A percentile compares a stretch with the other conserved stretches of the same genome.
These are phyloP conservation scores for Didymella exigua DNA, from an alignment of 2,329 filamentous ascomycete species.

Conservation along the genomic window DNA sequence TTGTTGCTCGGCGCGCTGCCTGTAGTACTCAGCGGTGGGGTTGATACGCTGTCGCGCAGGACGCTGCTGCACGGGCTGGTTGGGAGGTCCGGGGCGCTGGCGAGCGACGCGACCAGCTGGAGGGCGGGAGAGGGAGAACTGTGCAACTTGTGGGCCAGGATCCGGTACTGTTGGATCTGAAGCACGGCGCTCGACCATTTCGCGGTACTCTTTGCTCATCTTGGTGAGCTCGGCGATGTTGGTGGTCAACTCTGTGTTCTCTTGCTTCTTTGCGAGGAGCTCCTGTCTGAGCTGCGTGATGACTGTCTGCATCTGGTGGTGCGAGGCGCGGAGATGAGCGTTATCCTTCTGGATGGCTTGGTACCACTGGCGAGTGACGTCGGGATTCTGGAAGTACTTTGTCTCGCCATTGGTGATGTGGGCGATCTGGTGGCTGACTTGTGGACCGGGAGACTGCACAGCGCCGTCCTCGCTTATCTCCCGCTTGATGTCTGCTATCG, in stretches of 20 bases:
- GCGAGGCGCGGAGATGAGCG: not conserved
- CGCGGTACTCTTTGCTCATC: not conserved
- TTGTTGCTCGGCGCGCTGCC: not conserved
- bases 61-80: not conserved
- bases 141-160: not conserved
- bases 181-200: not conserved
- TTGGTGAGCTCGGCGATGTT: not conserved
- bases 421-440: not conserved
- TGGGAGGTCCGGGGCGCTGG: not conserved
- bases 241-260: not conserved
- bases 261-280: not conserved
- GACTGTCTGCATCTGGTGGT: not conserved
- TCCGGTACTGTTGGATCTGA: no score
- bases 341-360: not conserved
- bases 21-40: not conserved
- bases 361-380: conserved; percentile 1
- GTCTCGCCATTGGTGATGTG: conserved; percentile 5
- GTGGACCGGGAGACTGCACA: not conserved
- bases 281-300: not conserved
- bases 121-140: not conserved
- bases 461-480: not conserved
- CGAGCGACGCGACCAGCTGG: not conserved
- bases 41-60: not conserved
- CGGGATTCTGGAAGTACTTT: not conserved
- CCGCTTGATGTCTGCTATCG: not conserved